Percentiles rank a stretch among this genome's conserved stretches.
Conservation (phyloP, 441 rosid species). For the Adansonia madagascariensis region DNA sequence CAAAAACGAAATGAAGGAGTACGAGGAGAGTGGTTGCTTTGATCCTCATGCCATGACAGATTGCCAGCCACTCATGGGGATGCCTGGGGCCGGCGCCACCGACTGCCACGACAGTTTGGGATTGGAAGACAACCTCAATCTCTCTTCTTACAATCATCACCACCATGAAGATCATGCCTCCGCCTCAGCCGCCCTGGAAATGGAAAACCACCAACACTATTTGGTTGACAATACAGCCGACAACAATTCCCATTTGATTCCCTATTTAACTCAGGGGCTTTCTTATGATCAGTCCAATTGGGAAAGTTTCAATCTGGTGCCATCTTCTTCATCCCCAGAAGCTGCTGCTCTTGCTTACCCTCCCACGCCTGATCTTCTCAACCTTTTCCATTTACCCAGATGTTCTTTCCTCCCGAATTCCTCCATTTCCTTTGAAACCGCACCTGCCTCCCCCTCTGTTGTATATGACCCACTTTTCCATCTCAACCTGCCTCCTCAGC, state of each 20-base stretch:
- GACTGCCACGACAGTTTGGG: conserved; percentile 37
- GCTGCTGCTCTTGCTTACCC: conserved; percentile 24
- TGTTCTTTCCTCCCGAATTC: conserved; percentile 47
- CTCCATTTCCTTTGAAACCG: conserved; percentile 51
- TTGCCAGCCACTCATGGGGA: conserved; percentile 24
- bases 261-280: conserved; percentile 39
- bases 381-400: conserved; percentile 62
- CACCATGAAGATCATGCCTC: conserved; percentile 22
- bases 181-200: conserved; percentile 27
- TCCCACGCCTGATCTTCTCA: conserved; percentile 65
- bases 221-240: background rate
- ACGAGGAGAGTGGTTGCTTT: conserved; percentile 49
- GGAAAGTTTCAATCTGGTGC: conserved; percentile 43
- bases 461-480: conserved; percentile 67
- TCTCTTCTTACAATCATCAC: conserved; percentile 43
- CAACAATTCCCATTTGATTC: conserved; percentile 41
- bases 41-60: conserved; percentile 45
- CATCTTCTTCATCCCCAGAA: conserved; percentile 32
- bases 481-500: conserved; percentile 67
- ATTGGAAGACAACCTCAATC: conserved; percentile 39
- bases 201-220: conserved; percentile 46
- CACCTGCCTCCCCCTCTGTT: conserved; percentile 42
- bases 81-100: conserved; percentile 32
- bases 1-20: conserved; percentile 33
- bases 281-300: conserved; percentile 41